A percentile compares a stretch with the other conserved stretches of the same genome.
Conservation (phyloP, 2,329 filamentous ascomycete species). For the Aschersonia sp. region DNA sequence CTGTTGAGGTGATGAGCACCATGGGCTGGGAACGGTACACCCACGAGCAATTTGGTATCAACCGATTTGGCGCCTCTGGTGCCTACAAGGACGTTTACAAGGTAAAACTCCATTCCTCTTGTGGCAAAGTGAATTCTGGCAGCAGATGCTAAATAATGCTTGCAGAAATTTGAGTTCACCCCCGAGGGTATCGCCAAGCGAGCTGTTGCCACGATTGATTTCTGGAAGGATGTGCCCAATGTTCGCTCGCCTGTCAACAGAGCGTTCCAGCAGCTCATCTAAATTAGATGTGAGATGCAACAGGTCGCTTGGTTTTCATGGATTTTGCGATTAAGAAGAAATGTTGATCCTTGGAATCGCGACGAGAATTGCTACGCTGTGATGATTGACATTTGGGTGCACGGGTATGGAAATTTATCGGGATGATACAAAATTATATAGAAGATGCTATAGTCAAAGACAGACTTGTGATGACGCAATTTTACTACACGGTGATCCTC, state of each 20-base stretch:
- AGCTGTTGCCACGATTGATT: conserved; percentile 79
- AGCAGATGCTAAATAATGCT: conserved; percentile 19
- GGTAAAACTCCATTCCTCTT: conserved; percentile 30
- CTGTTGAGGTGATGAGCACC: conserved; percentile 92
- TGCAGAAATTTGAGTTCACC: conserved; percentile 97
- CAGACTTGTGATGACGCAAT: no score
- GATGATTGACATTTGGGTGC: no score
- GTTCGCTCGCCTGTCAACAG: conserved; percentile 92
- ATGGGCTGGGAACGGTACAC: conserved; percentile 98
- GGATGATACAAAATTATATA: no score
- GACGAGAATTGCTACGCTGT: no score
- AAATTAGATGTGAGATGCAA: conserved; percentile 21
- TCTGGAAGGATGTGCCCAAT: conserved; percentile 89
- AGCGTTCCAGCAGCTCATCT: conserved; percentile 94
- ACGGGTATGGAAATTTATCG: no score
- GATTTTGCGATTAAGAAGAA: background rate
- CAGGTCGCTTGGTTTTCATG: background rate
- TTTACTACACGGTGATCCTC: no score
- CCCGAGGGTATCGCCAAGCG: conserved; percentile 94
- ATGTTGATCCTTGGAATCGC: no score
- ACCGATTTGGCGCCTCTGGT: conserved; percentile 95
- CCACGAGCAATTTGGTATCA: conserved; percentile 98
- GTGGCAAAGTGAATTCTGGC: background rate
- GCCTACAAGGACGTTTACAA: conserved; percentile 97
- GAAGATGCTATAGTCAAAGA: no score